Evolutionary conservation across 495 filamentous ascomycete species (phyloP).

Genomic region (Lasiosphaeris hirsuta): DNA sequence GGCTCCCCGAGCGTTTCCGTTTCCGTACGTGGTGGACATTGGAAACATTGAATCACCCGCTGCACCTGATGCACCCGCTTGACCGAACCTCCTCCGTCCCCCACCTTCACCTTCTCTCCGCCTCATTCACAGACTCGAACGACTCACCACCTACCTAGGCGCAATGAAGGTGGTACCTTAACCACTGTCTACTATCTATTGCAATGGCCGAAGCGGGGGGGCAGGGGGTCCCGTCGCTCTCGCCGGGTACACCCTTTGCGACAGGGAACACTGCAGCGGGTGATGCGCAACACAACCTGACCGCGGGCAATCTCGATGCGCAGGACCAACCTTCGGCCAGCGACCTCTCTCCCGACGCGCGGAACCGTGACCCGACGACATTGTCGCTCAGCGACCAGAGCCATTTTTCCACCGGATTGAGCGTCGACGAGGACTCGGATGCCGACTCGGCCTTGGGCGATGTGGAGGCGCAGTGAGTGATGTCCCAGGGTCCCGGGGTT

Average conservation of each 20-base stretch:
- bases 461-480: constrained; percentile 1
- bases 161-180: too few species aligned
- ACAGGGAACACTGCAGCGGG: not conserved
- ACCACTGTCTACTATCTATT: too few species aligned
- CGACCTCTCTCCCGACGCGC: not conserved
- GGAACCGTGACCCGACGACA: constrained; percentile 1
- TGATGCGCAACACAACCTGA: not conserved
- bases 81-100: too few species aligned
- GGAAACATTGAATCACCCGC: too few species aligned
- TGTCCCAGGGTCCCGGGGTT: too few species aligned
- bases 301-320: not conserved
- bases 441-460: constrained; percentile 1
- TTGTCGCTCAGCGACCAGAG: constrained; percentile 6
- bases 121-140: too few species aligned
- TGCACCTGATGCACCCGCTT: too few species aligned
- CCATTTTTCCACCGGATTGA: constrained; percentile 7
- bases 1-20: too few species aligned
- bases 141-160: too few species aligned
- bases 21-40: too few species aligned
- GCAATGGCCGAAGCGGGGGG: constrained; percentile 1
- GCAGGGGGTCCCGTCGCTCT: too few species aligned
- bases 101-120: too few species aligned
- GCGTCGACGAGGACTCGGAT: constrained; percentile 1
- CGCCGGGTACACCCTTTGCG: not conserved
- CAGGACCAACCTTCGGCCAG: not conserved